Conservation (phyloP, 306 rosid species). For the Quercus agrifolia region DNA sequence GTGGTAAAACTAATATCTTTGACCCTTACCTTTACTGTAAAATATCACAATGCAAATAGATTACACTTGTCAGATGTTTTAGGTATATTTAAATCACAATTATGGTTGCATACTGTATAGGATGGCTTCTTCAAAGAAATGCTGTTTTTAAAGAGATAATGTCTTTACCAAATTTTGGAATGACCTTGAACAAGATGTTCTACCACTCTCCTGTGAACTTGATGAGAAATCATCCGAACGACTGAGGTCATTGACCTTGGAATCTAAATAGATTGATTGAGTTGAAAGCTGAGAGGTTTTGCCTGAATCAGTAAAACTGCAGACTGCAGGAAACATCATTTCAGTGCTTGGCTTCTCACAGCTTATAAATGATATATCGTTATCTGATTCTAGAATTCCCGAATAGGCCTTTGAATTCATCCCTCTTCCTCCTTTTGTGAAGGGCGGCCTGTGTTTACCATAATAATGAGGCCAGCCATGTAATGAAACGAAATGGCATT, state of each 20-base stretch:
- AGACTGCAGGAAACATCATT: constrained; percentile 43
- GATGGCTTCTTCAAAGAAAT: background rate
- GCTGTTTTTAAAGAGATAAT: background rate
- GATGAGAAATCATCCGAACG: constrained; percentile 40
- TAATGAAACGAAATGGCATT: background rate
- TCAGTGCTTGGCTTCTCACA: constrained; percentile 76
- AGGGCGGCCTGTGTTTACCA: constrained; percentile 37
- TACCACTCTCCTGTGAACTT: constrained; percentile 45
- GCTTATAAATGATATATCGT: constrained; percentile 82
- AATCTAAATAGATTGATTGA: constrained; percentile 39
- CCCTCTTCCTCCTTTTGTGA: constrained; percentile 29
- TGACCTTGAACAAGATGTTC: constrained; percentile 56
- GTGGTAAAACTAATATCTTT: no score
- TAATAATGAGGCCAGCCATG: background rate
- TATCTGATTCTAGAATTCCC: constrained; percentile 47
- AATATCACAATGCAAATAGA: no score
- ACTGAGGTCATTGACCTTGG: constrained; percentile 35
- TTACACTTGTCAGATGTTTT: no score
- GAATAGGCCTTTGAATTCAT: constrained; percentile 34
- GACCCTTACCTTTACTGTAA: no score
- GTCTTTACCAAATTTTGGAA: constrained; percentile 59
- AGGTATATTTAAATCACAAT: no score
- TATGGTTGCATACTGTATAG: background rate
- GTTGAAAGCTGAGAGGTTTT: constrained; percentile 54
- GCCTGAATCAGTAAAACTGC: constrained; percentile 42